Base-by-base conservation (phyloP, 805 yeast species). In the Scheffersomyces ergatensis region DNA sequence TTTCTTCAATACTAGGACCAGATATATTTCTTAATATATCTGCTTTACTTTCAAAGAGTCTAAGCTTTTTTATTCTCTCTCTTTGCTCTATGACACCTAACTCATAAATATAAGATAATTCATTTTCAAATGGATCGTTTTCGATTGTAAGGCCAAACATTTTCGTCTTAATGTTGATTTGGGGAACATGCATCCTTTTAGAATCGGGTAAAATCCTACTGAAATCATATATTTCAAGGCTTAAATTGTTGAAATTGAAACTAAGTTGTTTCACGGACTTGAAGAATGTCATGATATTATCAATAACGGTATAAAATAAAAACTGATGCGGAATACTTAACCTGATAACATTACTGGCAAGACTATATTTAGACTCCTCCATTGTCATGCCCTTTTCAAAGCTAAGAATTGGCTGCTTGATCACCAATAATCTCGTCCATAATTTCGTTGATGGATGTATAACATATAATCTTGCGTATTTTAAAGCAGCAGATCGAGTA, bases 91-190 rank as follows among this genome's bases (percentile, higher is more conserved):
- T 43, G 16, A 63, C 37, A 1, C 95, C 95, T 9, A 84, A 69
- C 49, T 83, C 82, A 52, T 75, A 81, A 20, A 83, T 77, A 53
- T 78, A 67, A 17, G 78, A 75, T 35, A 90, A 63, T 50, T 87
- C 82, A 6, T 81, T 70, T 60, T 92, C 98, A 58, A 90, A 89
- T 6, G 95, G 92, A 60, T 92, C 97, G 58, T 87, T 95, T 41
- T 87, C 96, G 47, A 89, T 70, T 18, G 83, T 72, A 29, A 89
- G 63, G 4, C 83, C 68, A 46, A 87, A 70, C 31, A 77, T 67
- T 5, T 68, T 68, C 0, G 95, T 69, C 32, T 65, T 73, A 27
- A 89, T 49, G 17, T 75, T 72, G 2, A 88, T 62, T 16, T 63
- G 65, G 12, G 90, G 90, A 14, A 63, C 45, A 3, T 67, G 47